Conservation (phyloP, 179 eudicot species). For the Sideroxylon spinosum region DNA sequence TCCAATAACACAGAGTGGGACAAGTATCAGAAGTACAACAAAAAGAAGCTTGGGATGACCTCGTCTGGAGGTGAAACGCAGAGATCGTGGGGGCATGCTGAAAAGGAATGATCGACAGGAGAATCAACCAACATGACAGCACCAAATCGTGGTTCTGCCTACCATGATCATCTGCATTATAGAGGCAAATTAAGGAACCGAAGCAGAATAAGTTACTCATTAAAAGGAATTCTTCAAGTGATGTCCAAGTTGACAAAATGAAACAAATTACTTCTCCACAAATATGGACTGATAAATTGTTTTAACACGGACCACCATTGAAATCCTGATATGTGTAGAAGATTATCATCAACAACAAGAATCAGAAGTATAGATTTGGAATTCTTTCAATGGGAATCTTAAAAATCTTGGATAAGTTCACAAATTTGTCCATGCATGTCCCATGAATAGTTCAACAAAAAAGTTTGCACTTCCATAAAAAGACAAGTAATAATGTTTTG, state of each 20-base stretch:
- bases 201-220: not conserved
- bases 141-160: constrained; percentile 15
- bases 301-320: not conserved
- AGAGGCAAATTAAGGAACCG: not conserved
- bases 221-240: not conserved
- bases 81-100: constrained; percentile 51
- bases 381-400: too few relatives aligned
- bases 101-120: constrained; percentile 15
- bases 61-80: constrained; percentile 39
- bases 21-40: constrained; percentile 38
- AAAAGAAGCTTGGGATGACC: constrained; percentile 33
- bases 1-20: constrained; percentile 36
- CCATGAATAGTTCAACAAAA: too few relatives aligned
- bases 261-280: not conserved
- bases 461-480: too few relatives aligned
- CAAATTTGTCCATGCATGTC: too few relatives aligned
- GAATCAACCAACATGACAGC: constrained; percentile 20
- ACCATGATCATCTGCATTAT: constrained; percentile 29
- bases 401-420: too few relatives aligned
- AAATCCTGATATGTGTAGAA: not conserved
- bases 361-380: too few relatives aligned
- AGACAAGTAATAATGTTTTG: too few relatives aligned
- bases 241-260: not conserved
- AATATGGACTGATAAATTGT: not conserved
- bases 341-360: not conserved